phyloP scores from a whole-genome alignment of 2,329 filamentous ascomycete species.

The Zopfia rhizophila region DNA sequence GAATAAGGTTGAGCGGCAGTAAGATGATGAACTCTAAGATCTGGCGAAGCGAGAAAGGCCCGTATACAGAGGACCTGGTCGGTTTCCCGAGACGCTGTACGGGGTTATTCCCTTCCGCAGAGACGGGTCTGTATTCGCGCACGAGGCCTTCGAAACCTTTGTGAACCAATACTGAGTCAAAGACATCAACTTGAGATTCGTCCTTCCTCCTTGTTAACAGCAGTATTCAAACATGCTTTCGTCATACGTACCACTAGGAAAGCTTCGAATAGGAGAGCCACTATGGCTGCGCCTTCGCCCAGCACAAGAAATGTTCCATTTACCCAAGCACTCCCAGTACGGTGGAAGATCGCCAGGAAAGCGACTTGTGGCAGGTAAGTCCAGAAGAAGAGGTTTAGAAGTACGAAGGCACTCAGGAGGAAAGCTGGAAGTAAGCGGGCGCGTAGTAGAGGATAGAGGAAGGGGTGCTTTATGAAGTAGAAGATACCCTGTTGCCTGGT shows the following conservation, averaged over 20 bases:
- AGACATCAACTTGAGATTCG: constrained; percentile 80
- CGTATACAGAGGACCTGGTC: constrained; percentile 78
- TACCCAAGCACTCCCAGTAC: constrained; percentile 81
- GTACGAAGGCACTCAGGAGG: constrained; percentile 83
- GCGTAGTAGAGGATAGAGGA: constrained; percentile 83
- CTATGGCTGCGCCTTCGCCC: constrained; percentile 70
- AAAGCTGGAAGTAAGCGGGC: constrained; percentile 82
- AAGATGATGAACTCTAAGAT: constrained; percentile 80
- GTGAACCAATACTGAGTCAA: constrained; percentile 80
- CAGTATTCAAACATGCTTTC: not conserved
- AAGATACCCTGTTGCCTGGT: constrained; percentile 71
- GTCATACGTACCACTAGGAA: constrained; percentile 55
- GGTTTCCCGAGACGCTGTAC: constrained; percentile 86
- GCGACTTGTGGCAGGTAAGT: constrained; percentile 89
- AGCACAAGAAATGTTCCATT: constrained; percentile 88
- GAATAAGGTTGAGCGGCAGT: constrained; percentile 83
- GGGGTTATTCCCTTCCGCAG: constrained; percentile 74
- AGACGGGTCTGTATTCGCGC: constrained; percentile 61
- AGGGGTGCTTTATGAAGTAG: constrained; percentile 81
- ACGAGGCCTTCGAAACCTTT: constrained; percentile 71
- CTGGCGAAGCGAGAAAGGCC: constrained; percentile 90
- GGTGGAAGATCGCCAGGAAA: constrained; percentile 90
- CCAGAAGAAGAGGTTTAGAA: constrained; percentile 87
- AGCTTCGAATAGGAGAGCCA: constrained; percentile 65
- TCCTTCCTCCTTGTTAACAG: constrained; percentile 54